phyloP scores from a whole-genome alignment of 345 rosid species.

The Angophora floribunda region DNA sequence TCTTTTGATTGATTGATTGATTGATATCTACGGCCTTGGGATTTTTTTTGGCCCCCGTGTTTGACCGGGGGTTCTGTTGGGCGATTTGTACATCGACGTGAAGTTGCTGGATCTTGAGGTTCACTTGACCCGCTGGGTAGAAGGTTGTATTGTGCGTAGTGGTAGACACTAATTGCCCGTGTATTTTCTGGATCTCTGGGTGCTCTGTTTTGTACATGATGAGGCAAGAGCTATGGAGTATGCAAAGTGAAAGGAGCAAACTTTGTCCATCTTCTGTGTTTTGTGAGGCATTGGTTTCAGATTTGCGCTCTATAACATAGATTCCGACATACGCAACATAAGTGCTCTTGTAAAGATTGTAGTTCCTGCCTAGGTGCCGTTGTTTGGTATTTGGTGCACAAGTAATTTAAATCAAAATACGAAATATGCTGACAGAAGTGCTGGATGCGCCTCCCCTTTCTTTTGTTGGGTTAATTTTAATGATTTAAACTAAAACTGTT shows the following conservation, averaged over 20 bases:
- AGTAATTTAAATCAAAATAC: background rate
- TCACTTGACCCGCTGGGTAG: background rate
- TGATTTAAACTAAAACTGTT: background rate
- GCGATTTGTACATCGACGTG: background rate
- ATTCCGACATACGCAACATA: background rate
- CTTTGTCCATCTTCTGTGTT: background rate
- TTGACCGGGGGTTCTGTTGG: background rate
- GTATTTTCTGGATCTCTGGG: background rate
- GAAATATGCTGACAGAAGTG: background rate
- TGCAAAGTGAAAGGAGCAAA: background rate
- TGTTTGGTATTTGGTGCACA: background rate
- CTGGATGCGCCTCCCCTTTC: background rate
- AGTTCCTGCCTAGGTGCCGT: background rate
- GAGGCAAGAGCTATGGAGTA: background rate
- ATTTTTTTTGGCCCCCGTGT: background rate
- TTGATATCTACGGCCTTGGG: background rate
- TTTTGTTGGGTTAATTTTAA: background rate
- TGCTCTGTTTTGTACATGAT: background rate
- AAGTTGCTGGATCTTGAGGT: background rate
- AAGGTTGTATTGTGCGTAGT: background rate
- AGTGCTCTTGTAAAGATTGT: background rate
- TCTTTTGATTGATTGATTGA: background rate
- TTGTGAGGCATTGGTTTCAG: background rate
- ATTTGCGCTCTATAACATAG: background rate
- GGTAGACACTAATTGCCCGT: background rate